These are phyloP conservation scores for Monosporascus sp. DNA, from an alignment of 2,329 filamentous ascomycete genomes.

Conservation along the genomic window DNA sequence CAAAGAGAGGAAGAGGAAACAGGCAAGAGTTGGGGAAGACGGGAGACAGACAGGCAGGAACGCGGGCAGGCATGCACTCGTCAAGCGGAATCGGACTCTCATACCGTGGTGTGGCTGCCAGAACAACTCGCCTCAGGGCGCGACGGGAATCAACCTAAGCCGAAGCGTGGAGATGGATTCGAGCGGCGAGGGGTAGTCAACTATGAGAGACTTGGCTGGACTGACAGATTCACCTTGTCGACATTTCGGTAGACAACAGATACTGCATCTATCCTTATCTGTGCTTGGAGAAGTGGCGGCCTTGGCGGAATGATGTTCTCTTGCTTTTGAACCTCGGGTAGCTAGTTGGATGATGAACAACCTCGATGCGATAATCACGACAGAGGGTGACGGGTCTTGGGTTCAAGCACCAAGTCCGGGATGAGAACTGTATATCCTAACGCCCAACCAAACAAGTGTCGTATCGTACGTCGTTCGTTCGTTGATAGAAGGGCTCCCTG, in stretches of 20 bases:
- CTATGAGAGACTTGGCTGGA: neutral
- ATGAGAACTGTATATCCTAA: neutral
- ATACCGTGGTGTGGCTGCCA: slow-evolving; percentile 8
- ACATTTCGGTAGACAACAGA: neutral
- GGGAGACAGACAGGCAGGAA: no score
- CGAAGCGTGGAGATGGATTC: neutral
- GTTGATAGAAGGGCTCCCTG: neutral
- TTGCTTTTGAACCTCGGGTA: neutral
- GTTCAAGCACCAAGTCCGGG: neutral
- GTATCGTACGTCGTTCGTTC: neutral
- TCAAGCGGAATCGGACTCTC: neutral
- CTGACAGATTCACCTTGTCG: neutral
- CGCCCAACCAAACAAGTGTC: neutral
- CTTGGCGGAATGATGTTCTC: no score
- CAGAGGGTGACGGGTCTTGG: no score
- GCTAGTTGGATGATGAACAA: neutral
- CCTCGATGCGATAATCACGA: no score
- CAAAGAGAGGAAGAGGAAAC: no score
- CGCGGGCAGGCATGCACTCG: no score
- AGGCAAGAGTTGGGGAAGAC: neutral
- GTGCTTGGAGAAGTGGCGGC: neutral
- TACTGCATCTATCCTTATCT: neutral
- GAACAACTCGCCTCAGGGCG: neutral
- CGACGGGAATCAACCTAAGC: neutral
- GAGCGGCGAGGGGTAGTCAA: neutral